phyloP scores from a whole-genome alignment of 495 filamentous ascomycete genomes.

The Bryoglossum gracile region DNA sequence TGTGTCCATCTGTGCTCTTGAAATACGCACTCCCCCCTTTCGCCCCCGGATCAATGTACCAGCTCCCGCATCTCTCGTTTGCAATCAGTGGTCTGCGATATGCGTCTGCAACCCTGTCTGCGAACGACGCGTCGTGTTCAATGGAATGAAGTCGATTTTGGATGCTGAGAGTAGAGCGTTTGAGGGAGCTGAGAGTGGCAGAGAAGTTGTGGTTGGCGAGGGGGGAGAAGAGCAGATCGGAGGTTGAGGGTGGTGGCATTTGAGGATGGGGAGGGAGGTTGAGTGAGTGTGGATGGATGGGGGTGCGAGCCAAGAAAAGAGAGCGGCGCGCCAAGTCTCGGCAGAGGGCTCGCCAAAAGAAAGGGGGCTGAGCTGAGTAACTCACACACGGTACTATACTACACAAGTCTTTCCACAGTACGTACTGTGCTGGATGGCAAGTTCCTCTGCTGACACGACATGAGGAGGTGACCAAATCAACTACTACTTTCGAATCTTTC shows the following conservation, averaged over 20 bases:
- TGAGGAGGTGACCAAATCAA: no score
- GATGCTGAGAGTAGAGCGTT: constrained; percentile 67
- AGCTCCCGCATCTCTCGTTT: constrained; percentile 91
- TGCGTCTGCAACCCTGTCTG: constrained; percentile 42
- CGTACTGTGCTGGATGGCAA: no score
- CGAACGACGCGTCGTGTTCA: constrained; percentile 59
- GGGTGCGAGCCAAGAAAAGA: no score
- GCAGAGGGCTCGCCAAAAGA: no score
- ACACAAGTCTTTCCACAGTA: no score
- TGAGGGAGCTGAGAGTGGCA: constrained; percentile 48
- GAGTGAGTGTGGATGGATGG: no score
- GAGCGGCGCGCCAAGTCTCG: no score
- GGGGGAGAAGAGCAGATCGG: constrained; percentile 41
- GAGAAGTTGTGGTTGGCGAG: constrained; percentile 49
- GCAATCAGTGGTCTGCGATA: constrained; percentile 72
- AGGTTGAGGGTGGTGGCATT: constrained; percentile 17
- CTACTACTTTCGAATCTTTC: no score
- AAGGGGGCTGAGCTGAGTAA: no score
- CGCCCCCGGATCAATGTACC: constrained; percentile 70
- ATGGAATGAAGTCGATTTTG: constrained; percentile 74
- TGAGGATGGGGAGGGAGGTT: no score
- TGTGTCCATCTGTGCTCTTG: constrained; percentile 96
- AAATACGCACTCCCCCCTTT: constrained; percentile 80
- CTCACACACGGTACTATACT: no score
- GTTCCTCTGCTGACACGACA: no score